Evolutionary conservation across 2,329 filamentous ascomycete genomes (phyloP), one percentile per base, ranked within the genome.

Genomic region (Claviceps sp.): DNA sequence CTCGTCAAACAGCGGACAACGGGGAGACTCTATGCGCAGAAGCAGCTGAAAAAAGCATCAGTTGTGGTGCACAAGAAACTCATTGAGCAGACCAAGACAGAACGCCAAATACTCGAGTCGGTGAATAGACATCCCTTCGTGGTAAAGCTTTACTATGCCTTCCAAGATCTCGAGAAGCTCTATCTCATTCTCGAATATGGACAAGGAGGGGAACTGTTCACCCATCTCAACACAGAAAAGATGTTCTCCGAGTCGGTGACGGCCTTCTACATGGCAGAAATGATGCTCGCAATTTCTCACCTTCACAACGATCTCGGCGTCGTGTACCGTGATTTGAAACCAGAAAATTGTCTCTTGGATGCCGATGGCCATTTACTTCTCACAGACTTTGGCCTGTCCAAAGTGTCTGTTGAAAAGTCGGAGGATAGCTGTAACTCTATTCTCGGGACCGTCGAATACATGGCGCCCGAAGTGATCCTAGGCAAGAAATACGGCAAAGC

Each of bases 171-270:
- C 59, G 90, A 96, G 73, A 96, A 95, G 71, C 80, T 98, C 37
- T 98, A 98, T 65, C 75, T 98, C 45, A 97, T 98, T 58, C 80
- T 98, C 23, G 91, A 98, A 70, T 98, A 98, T 66, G 93, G 93
- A 5, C 88, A 95, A 66, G 94, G 94, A 39, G 93, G 94, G 52
- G 94, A 98, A 69, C 77, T 98, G 5, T 98, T 98, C 66, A 89
- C 87, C n/a, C 91, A 97, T 62, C 77, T 98, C 26, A 88, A 83
- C 53, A 85, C 88, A 58, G 90, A 97, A 66, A 87, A 88, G 66
- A 97, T 97, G 87, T 97, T 98, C 59, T 78, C 85, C 14, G 91
- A 97, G 69, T 77, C 86, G 16, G 85, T 85, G 2, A 86, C 91
- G 0, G 88, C 90, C 1, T 98, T 97, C 68, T 98, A 98, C 76